Conservation (phyloP, 768 basidiomycete genomes). For the Pleurotus sapidus region DNA sequence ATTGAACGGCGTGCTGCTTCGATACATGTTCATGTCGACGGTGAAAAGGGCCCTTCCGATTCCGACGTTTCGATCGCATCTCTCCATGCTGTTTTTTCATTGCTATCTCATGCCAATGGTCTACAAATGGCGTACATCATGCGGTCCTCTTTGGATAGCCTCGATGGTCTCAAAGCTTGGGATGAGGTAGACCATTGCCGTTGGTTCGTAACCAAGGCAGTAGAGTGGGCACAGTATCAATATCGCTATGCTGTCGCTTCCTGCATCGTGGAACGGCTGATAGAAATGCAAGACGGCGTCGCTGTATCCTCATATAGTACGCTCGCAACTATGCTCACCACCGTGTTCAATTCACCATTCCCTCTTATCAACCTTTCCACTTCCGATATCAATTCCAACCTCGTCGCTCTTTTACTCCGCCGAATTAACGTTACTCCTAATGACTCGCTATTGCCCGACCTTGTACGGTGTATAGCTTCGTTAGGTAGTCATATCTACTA, state of each 20-base stretch:
- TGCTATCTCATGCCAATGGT: slow-evolving; percentile 76
- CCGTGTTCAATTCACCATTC: slow-evolving; percentile 78
- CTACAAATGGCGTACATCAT: slow-evolving; percentile 71
- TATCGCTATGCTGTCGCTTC: slow-evolving; percentile 91
- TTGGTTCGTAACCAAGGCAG: slow-evolving; percentile 76
- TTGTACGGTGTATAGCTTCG: slow-evolving; percentile 79
- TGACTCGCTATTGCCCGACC: slow-evolving; percentile 61
- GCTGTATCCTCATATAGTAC: slow-evolving; percentile 50
- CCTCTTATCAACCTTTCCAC: slow-evolving; percentile 90
- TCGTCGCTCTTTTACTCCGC: slow-evolving; percentile 72
- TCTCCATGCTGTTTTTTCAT: slow-evolving; percentile 65
- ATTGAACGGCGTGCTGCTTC: slow-evolving; percentile 84
- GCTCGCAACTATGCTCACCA: slow-evolving; percentile 74
- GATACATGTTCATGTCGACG: slow-evolving; percentile 85
- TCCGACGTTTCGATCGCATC: slow-evolving; percentile 74
- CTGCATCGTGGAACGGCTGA: slow-evolving; percentile 74
- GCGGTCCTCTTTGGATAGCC: slow-evolving; percentile 66
- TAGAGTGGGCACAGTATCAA: slow-evolving; percentile 91
- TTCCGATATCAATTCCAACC: slow-evolving; percentile 80
- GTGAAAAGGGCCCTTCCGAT: slow-evolving; percentile 78
- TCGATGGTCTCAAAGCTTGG: slow-evolving; percentile 68
- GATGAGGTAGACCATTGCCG: slow-evolving; percentile 64
- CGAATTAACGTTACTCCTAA: slow-evolving; percentile 57
- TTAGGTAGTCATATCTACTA: slow-evolving; percentile 93
- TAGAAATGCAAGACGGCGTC: slow-evolving; percentile 55